phyloP scores from a whole-genome alignment of 768 basidiomycete species.

The Dendrothele bispora region DNA sequence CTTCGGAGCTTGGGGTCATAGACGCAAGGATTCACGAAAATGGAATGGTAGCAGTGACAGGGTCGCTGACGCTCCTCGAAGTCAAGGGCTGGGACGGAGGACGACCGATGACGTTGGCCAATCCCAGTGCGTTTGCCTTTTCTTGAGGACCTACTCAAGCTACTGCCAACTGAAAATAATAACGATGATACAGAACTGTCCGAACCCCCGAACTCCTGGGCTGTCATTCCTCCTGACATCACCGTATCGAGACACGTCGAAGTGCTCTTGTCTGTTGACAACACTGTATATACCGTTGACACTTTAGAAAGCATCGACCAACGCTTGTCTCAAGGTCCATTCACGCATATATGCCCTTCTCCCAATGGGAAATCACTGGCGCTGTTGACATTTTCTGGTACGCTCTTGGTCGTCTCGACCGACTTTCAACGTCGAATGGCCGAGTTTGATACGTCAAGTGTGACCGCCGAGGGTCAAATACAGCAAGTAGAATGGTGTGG shows the following conservation, averaged over 20 bases:
- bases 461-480: slow-evolving; percentile 58
- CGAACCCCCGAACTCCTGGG: slow-evolving; percentile 83
- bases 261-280: slow-evolving; percentile 78
- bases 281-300: slow-evolving; percentile 83
- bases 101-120: slow-evolving; percentile 70
- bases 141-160: neutral
- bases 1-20: slow-evolving; percentile 77
- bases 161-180: neutral
- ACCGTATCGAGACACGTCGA: slow-evolving; percentile 90
- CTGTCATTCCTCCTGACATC: slow-evolving; percentile 85
- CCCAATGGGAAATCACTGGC: slow-evolving; percentile 94
- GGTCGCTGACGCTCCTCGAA: slow-evolving; percentile 74
- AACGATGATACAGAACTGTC: slow-evolving; percentile 53
- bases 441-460: slow-evolving; percentile 74
- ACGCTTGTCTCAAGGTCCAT: slow-evolving; percentile 84
- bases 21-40: slow-evolving; percentile 85
- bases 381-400: slow-evolving; percentile 67
- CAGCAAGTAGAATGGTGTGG: slow-evolving; percentile 93
- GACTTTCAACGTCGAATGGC: slow-evolving; percentile 89
- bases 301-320: slow-evolving; percentile 89
- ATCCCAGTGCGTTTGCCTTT: slow-evolving; percentile 57
- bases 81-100: slow-evolving; percentile 88
- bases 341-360: slow-evolving; percentile 82
- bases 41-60: slow-evolving; percentile 85
- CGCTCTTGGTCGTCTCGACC: slow-evolving; percentile 91